Base-by-base conservation (phyloP, 2,329 filamentous ascomycete genomes). In the Fusarium ramigenum region DNA sequence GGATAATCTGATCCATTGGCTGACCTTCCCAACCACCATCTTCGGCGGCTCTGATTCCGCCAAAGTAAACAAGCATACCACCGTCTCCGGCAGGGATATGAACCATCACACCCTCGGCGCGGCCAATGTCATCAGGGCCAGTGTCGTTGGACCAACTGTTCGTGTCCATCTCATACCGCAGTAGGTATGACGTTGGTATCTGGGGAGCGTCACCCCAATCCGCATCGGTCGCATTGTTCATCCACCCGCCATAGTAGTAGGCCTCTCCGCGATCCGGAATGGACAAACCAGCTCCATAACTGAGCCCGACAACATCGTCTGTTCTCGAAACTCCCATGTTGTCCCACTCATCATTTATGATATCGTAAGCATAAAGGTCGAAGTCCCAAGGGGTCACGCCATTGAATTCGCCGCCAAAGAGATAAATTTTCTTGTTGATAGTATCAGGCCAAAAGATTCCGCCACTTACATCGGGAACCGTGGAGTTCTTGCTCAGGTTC, bases 171-270 rank as follows among this genome's bases (percentile, higher is more conserved):
- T 87, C 84, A 77, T 90, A 92, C 47, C 83, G 84, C 28, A 92
- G 78, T 49, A 92, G 76, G n/a, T 83, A 84, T 25, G 84, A 84
- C 3, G 86, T 87, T 18, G 87, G 87, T 37, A 86, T 76, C 4
- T 84, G 82, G 12, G 82, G 78, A 4, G 85, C 85, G 21, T 78
- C 79, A 6, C 75, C 73, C 89, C 88, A 92, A 14, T 83, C 84
- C 1, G 85, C 81, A 4, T 85, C 82, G 2, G 88, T 89, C 50
- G 79, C 79, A 70, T 88, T 88, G 73, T 86, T 90, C 64, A 88
- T 81, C 86, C 87, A 92, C 44, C 90, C 90, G 47, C 90, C 90
- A 69, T 89, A 87, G 77, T 91, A 90, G 75, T 88, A 92, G 4
- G 87, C 89, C 64, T 87, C 82, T 16, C 88, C 90, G 5, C 85